Percentiles rank a stretch among this genome's conserved stretches.
Conservation (phyloP, 192 early-diverging fungal genomes). For the Podila clonocystis region DNA sequence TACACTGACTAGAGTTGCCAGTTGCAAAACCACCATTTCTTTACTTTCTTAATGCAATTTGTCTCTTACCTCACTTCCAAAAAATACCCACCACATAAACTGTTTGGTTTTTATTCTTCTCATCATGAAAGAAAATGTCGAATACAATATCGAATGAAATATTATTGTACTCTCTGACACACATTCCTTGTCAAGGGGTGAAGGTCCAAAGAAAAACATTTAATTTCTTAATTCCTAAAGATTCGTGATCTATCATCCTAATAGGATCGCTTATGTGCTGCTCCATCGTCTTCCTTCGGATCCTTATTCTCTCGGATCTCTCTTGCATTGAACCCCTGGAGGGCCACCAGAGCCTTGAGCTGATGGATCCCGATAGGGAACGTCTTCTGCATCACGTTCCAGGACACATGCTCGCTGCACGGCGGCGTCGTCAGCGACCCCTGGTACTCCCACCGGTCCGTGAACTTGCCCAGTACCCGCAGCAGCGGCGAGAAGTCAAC, state of each 20-base stretch:
- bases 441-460: conserved; percentile 53
- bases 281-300: neutral
- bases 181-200: too few species aligned
- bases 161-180: too few species aligned
- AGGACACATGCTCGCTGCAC: conserved; percentile 67
- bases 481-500: conserved; percentile 18
- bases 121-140: too few species aligned
- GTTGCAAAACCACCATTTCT: neutral
- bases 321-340: conserved; percentile 58
- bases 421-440: conserved; percentile 73
- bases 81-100: too few species aligned
- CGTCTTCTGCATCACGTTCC: conserved; percentile 55
- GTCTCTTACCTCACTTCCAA: neutral
- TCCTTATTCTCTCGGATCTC: conserved; percentile 23
- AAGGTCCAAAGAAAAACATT: too few species aligned
- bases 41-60: too few species aligned
- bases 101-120: too few species aligned
- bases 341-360: conserved; percentile 31
- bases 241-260: too few species aligned
- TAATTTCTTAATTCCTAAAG: too few species aligned
- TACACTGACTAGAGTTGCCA: neutral
- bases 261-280: neutral
- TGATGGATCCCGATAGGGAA: conserved; percentile 46
- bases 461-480: conserved; percentile 5
- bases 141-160: too few species aligned